A percentile compares a stretch with the other conserved stretches of the same genome.
These are phyloP conservation scores for Rauvolfia tetraphylla DNA, from an alignment of 257 asterid genomes.

Conservation along the genomic window DNA sequence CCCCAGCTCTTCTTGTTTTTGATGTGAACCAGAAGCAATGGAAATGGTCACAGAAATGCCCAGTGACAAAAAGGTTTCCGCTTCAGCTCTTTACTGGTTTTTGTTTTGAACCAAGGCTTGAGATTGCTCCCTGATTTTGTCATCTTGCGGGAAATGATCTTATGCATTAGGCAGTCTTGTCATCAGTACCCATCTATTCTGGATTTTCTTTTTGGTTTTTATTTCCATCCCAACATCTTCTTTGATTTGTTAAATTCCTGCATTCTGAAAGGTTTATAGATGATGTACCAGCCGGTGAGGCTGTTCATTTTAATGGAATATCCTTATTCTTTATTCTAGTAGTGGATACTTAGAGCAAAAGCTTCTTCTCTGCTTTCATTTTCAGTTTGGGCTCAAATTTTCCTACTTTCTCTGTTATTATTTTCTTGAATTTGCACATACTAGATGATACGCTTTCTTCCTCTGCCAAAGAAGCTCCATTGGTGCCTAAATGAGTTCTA, in stretches of 20 bases:
- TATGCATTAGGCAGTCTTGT: not conserved
- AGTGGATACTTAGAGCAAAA: not conserved
- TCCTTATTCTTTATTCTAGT: conserved; percentile 26
- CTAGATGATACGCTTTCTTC: not conserved
- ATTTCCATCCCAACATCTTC: conserved; percentile 8
- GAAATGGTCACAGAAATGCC: conserved; percentile 96
- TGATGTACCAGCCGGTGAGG: conserved; percentile 27
- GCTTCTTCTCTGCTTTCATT: not conserved
- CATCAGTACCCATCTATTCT: not conserved
- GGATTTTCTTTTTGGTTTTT: conserved; percentile 10
- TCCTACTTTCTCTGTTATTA: not conserved
- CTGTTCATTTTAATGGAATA: conserved; percentile 24
- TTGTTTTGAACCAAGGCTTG: conserved; percentile 88
- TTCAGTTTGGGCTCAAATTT: not conserved
- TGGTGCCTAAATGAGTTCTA: not conserved
- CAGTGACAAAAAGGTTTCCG: conserved; percentile 79
- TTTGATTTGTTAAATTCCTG: conserved; percentile 18
- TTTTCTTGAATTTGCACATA: not conserved
- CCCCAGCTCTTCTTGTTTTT: conserved; percentile 73
- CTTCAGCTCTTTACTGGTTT: conserved; percentile 95
- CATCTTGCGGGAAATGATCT: not conserved
- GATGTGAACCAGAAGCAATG: conserved; percentile 59
- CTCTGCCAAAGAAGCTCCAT: not conserved
- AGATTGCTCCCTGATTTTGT: conserved; percentile 51
- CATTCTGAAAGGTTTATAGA: conserved; percentile 31